Evolutionary conservation across 1,139 yeast species (phyloP).

Genomic region (Nakaseomyces glabratus): DNA sequence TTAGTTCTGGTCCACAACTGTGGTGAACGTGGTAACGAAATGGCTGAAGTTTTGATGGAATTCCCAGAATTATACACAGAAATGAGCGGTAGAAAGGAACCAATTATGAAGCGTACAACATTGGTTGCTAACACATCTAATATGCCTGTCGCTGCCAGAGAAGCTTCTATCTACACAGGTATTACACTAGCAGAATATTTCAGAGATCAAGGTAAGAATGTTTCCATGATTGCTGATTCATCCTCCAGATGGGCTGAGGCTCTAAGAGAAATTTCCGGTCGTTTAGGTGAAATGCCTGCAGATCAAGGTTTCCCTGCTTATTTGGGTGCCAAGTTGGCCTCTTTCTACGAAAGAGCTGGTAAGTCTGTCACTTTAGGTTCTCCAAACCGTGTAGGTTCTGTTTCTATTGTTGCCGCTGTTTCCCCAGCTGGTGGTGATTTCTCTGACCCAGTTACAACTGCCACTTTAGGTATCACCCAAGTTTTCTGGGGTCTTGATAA

Average conservation of each 20-base stretch:
- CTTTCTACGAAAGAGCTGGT: conserved; percentile 99
- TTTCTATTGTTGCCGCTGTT: conserved; percentile 98
- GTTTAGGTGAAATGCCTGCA: conserved; percentile 99
- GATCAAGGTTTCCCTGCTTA: conserved; percentile 99
- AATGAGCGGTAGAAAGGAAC: conserved; percentile 87
- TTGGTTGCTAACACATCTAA: conserved; percentile 97
- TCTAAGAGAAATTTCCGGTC: conserved; percentile 98
- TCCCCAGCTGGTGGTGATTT: conserved; percentile 99
- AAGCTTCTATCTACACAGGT: conserved; percentile 98
- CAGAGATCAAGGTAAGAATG: conserved; percentile 99
- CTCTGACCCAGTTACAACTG: conserved; percentile 98
- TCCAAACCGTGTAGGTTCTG: conserved; percentile 93
- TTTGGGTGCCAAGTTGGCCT: conserved; percentile 95
- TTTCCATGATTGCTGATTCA: conserved; percentile 98
- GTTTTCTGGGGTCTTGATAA: conserved; percentile 99
- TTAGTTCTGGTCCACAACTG: conserved; percentile 38
- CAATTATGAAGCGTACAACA: conserved; percentile 98
- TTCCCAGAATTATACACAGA: conserved; percentile 96
- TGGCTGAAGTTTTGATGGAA: conserved; percentile 99
- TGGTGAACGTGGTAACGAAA: conserved; percentile 96
- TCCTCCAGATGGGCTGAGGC: conserved; percentile 99
- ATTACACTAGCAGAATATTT: conserved; percentile 96
- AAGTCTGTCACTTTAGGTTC: conserved; percentile 92
- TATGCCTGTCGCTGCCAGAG: conserved; percentile 99
- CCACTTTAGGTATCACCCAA: conserved; percentile 97